A percentile compares a stretch with the other conserved stretches of the same genome.
Evolutionary conservation across 257 asterid species (phyloP).

Genomic region (Haberlea rhodopensis): DNA sequence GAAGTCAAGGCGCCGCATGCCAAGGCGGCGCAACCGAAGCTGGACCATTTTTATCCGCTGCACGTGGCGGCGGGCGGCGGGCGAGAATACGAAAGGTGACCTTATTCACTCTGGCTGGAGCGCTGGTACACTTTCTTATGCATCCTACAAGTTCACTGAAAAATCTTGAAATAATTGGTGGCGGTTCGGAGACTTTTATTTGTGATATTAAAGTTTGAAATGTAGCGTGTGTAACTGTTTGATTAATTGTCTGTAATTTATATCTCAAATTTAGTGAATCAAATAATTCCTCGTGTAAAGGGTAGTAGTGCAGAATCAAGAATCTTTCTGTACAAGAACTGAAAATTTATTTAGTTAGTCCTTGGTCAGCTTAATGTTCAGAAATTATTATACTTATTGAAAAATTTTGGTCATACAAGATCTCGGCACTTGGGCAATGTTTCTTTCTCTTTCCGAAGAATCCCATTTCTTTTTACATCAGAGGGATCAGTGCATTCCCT

Average conservation of each 20-base stretch:
- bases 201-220: neutral
- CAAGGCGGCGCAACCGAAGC: conserved; percentile 45
- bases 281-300: neutral
- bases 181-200: too few species aligned
- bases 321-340: too few species aligned
- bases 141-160: conserved; percentile 45
- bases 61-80: conserved; percentile 72
- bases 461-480: neutral
- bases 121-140: conserved; percentile 45
- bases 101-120: conserved; percentile 59
- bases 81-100: conserved; percentile 43
- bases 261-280: neutral
- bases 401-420: neutral
- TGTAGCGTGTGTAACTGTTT: too few species aligned
- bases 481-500: neutral
- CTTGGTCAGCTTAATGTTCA: neutral
- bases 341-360: neutral
- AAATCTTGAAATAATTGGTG: neutral
- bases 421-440: neutral
- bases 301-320: neutral
- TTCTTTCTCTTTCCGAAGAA: neutral
- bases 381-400: neutral
- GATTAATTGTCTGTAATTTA: neutral
- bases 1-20: conserved; percentile 54
- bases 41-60: conserved; percentile 59